A percentile compares a stretch with the other conserved stretches of the same genome.
phyloP scores from a whole-genome alignment of 2,329 filamentous ascomycete species.

The Sclerotinia minor region DNA sequence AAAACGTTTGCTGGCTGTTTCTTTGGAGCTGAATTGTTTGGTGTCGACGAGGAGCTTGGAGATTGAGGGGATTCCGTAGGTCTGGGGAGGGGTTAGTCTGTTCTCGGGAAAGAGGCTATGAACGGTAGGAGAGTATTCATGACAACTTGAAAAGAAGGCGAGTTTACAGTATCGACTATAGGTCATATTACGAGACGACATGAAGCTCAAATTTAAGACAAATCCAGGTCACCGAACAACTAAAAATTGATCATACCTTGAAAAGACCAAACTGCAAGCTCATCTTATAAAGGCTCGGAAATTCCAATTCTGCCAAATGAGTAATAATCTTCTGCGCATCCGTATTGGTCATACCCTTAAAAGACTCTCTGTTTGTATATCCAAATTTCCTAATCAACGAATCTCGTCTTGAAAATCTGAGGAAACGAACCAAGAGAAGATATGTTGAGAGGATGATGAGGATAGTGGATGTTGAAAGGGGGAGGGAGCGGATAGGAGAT shows the following conservation, averaged over 20 bases:
- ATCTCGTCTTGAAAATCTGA: slow-evolving; percentile 46
- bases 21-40: slow-evolving; percentile 48
- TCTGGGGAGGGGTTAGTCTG: slow-evolving; percentile 40
- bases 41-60: slow-evolving; percentile 52
- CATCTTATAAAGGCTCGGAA: slow-evolving; percentile 53
- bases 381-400: slow-evolving; percentile 46
- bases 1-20: slow-evolving; percentile 49
- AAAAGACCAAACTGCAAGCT: slow-evolving; percentile 60
- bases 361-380: slow-evolving; percentile 48
- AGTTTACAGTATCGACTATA: no score
- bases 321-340: slow-evolving; percentile 54
- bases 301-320: slow-evolving; percentile 52
- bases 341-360: slow-evolving; percentile 54
- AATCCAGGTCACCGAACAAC: neutral
- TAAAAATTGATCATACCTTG: slow-evolving; percentile 44
- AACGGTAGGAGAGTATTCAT: no score
- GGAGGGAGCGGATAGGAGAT: neutral
- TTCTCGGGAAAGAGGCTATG: neutral
- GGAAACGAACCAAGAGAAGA: slow-evolving; percentile 27
- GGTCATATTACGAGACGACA: no score
- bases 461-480: neutral
- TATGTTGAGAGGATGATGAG: slow-evolving; percentile 9
- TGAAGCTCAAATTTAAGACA: neutral
- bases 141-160: no score
- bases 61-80: slow-evolving; percentile 58